Evolutionary conservation across 352 stramenopile genomes (phyloP).

Genomic region (Thraustochytrium sp.): DNA sequence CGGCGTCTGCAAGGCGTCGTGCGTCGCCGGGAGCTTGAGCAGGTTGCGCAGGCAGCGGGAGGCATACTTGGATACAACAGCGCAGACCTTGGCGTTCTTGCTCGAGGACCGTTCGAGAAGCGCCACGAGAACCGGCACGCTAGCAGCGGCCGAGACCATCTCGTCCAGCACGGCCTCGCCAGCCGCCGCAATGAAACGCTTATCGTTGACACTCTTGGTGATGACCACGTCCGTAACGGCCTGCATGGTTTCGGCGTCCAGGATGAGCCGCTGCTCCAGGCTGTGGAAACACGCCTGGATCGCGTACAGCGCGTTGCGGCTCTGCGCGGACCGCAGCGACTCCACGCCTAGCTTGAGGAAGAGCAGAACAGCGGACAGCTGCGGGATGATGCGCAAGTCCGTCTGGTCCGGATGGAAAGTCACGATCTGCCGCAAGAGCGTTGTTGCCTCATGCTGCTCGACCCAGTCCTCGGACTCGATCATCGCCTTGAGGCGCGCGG

Average conservation of each 20-base stretch:
- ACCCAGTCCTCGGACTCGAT: neutral
- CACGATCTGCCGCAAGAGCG: neutral
- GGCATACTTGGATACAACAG: conserved; percentile 9
- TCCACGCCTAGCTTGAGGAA: conserved; percentile 20
- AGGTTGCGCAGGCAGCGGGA: conserved; percentile 7
- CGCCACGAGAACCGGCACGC: neutral
- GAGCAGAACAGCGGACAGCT: neutral
- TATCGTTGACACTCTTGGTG: conserved; percentile 33
- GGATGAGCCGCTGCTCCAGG: neutral
- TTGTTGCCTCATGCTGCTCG: neutral
- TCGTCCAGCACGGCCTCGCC: conserved; percentile 18
- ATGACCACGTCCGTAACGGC: conserved; percentile 3
- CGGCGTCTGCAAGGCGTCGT: neutral
- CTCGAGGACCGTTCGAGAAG: neutral
- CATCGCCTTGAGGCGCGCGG: neutral
- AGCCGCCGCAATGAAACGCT: conserved; percentile 30
- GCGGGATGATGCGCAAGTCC: neutral
- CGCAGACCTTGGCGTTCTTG: conserved; percentile 29
- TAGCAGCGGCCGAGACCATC: neutral
- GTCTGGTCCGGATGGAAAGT: conserved; percentile 7
- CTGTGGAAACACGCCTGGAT: conserved; percentile 9
- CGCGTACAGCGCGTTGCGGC: conserved; percentile 25
- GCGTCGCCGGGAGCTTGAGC: neutral
- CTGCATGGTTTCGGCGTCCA: neutral
- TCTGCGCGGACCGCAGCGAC: conserved; percentile 31